Percentiles rank a stretch among this genome's conserved stretches.
phyloP scores from a whole-genome alignment of 1,139 yeast species.

The Magnusiomyces suaveolens region DNA sequence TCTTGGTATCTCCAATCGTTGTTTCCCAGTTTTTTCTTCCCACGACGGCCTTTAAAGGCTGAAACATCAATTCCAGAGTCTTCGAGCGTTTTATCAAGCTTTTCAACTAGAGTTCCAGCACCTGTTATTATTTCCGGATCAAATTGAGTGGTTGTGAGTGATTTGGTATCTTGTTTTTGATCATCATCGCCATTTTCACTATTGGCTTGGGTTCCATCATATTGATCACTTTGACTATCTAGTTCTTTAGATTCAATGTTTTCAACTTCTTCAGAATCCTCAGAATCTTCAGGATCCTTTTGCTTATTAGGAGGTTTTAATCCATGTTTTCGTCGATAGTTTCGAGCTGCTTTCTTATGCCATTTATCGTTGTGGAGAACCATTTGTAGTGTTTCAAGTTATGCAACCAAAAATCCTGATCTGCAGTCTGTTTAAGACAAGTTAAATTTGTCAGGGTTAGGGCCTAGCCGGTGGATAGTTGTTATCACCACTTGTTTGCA shows the following conservation, averaged over 20 bases:
- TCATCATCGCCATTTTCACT: no score
- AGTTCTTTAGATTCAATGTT: neutral
- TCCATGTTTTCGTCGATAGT: constrained; percentile 14
- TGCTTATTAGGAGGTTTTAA: constrained; percentile 7
- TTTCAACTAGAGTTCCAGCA: neutral
- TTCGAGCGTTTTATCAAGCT: neutral
- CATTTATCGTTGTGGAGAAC: constrained; percentile 15
- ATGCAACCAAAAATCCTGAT: neutral
- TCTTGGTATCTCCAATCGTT: constrained; percentile 13
- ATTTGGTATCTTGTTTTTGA: no score
- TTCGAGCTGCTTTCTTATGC: constrained; percentile 15
- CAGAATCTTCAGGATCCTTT: neutral
- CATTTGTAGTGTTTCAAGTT: constrained; percentile 4
- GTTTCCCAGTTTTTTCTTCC: constrained; percentile 8
- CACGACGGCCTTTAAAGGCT: neutral
- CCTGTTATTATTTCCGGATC: neutral
- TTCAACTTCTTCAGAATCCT: neutral
- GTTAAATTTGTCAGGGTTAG: no score
- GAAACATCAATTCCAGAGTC: neutral
- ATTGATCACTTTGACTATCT: neutral
- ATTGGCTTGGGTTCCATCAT: neutral
- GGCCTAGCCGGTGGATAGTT: no score
- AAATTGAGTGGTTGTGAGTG: neutral
- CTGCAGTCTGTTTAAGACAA: neutral
- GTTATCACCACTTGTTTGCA: no score